Evolutionary conservation across 1,139 yeast species (phyloP), one percentile per base, ranked within the genome.

Genomic region (Entelexis paramagnoliae): DNA sequence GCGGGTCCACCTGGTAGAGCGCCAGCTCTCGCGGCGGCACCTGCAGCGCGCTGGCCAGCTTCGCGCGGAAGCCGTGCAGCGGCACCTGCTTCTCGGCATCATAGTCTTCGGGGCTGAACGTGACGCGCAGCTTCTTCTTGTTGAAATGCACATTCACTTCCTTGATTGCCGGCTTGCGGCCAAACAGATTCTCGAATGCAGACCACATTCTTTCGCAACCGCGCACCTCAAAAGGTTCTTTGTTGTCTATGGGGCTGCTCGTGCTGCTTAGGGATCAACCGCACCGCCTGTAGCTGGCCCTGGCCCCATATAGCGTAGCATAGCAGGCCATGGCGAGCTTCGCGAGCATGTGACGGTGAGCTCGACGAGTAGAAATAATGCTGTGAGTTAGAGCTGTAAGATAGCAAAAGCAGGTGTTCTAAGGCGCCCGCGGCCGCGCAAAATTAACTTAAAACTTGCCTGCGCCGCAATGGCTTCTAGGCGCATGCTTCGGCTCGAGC

Each of bases 51-150:
- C 63, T 63, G 19, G 64, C 66, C 17, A 65, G 61, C 56, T 60
- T 62, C 17, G 33, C 16, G 33, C 88, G 73, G 54, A 86, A 71
- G 58, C 81, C 80, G 26, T 71, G 73, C 26, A 88, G 72, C 11
- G 82, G 51, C 9, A 88, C 78, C 0, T 95, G 95, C 51, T 82
- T 89, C 63, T 74, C 80, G 61, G 85, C 95, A 65, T 74, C 68
- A 64, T 75, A 81, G 62, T 87, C 96, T 58, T 83, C 93, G 0
- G 89, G 88, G 43, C 86, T 77, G 66, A 87, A 85, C 62, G 84
- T 91, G 57, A 86, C 55, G 34, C 55, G 57, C 45, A 47, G 39
- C 33, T 49, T 53, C 39, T 59, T 54, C 41, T 58, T 58, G 28
- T 59, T 58, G 50, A 55, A 56, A 38, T 59, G 60, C 16, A 64